Evolutionary conservation across 257 asterid genomes (phyloP), one percentile per base, ranked within the genome.

Genomic region (Henckelia pumila): DNA sequence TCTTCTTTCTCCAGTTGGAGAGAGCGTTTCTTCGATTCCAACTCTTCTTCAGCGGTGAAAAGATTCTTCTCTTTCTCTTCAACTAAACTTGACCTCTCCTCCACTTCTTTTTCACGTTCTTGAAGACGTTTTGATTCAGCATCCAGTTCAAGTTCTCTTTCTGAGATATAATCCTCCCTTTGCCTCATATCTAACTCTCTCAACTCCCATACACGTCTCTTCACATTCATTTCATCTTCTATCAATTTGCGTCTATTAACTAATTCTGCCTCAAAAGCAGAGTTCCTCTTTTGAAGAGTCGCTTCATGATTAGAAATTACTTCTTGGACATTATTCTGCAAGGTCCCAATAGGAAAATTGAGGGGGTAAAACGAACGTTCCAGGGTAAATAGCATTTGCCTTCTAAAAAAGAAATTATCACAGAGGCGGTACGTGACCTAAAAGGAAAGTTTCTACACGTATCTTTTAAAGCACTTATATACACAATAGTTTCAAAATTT

Each of bases 181-280:
- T 86, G 91, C 79, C 70, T 85, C 73, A 91, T 75, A 77, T 94
- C 99, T 70, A 94, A 71, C 73, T 94, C 99, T 79, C 75, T 94
- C 81, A 94, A 76, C 73, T 94, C 99, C 89, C 88, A 87, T 68
- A 71, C 85, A 67, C 98, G 84, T 79, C 92, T 85, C 81, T 77
- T 91, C 74, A 79, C 73, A 61, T 84, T 75, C 30, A 81, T 75
- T 77, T 94, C 99, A 59, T 89, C 96, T 56, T 91, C 96, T 65
- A 76, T 81, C 75, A 69, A 70, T 80, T 87, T 91, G 67, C 83
- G 83, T 78, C 81, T 86, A 72, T 37, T 71, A 64, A 84, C 91
- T 63, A 83, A 59, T 76, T 91, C 90, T 26, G 92, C 92, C 79
- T 91, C 94, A 3, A 87, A 60, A 66, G 80, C 74, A 63, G 84